phyloP scores from a whole-genome alignment of 257 asterid species.

The Solanum sitiens region DNA sequence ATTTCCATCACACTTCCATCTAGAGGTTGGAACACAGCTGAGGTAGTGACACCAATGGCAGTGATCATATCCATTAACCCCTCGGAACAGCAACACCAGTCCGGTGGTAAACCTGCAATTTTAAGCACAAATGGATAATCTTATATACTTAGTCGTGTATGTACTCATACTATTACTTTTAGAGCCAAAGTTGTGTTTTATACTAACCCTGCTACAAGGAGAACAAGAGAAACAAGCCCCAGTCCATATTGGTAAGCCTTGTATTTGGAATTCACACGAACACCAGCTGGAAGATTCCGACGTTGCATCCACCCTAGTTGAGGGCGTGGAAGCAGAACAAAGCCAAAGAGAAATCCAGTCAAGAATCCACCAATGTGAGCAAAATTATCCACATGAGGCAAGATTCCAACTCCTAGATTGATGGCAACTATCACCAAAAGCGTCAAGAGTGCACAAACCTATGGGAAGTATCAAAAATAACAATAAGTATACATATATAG shows the following conservation, averaged over 20 bases:
- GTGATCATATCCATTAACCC: slow-evolving; percentile 50
- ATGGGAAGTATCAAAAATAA: background rate
- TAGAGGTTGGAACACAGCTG: slow-evolving; percentile 70
- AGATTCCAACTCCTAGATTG: slow-evolving; percentile 69
- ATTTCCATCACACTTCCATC: slow-evolving; percentile 52
- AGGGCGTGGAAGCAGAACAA: slow-evolving; percentile 69
- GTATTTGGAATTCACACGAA: slow-evolving; percentile 48
- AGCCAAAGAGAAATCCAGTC: slow-evolving; percentile 81
- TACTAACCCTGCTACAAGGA: slow-evolving; percentile 62
- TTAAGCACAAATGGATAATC: background rate
- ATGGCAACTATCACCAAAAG: slow-evolving; percentile 54
- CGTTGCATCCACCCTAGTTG: slow-evolving; percentile 85
- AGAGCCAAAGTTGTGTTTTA: background rate
- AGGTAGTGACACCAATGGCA: slow-evolving; percentile 84
- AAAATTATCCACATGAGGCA: slow-evolving; percentile 80
- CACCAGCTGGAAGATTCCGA: slow-evolving; percentile 35
- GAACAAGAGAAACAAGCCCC: slow-evolving; percentile 40
- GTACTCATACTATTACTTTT: background rate
- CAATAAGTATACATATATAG: background rate
- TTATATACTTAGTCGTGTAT: background rate
- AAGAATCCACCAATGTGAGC: slow-evolving; percentile 92
- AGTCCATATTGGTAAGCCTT: slow-evolving; percentile 61
- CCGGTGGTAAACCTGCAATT: slow-evolving; percentile 55
- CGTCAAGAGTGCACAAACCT: slow-evolving; percentile 71
- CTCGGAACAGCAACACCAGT: slow-evolving; percentile 62